Evolutionary conservation across 2,329 filamentous ascomycete species (phyloP).

Genomic region (Colletotrichum sp.): DNA sequence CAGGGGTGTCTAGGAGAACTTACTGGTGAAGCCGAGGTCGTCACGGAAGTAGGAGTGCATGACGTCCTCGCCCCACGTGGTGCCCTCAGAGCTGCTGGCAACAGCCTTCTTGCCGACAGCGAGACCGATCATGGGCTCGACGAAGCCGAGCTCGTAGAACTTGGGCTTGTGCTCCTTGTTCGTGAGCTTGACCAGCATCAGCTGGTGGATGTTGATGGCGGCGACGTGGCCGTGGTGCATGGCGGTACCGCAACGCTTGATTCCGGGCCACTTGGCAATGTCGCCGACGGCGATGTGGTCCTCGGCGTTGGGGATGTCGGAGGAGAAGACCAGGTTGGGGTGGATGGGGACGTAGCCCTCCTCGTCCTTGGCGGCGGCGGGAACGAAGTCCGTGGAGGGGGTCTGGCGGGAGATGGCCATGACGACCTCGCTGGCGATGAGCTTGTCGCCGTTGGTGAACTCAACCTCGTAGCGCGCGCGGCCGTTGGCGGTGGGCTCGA

Average conservation of each 20-base stretch:
- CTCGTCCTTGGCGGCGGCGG: slow-evolving; percentile 59
- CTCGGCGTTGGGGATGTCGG: slow-evolving; percentile 58
- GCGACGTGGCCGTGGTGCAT: slow-evolving; percentile 75
- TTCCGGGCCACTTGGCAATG: slow-evolving; percentile 73
- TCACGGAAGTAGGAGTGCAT: slow-evolving; percentile 69
- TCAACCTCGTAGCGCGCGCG: slow-evolving; percentile 51
- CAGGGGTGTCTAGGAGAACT: slow-evolving; percentile 35
- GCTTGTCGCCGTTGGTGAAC: slow-evolving; percentile 63
- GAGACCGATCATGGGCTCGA: slow-evolving; percentile 72
- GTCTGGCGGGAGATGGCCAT: slow-evolving; percentile 70
- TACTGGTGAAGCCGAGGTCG: slow-evolving; percentile 69
- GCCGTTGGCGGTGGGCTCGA: slow-evolving; percentile 44
- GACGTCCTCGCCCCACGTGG: slow-evolving; percentile 65
- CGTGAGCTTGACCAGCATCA: slow-evolving; percentile 51
- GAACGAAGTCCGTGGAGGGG: slow-evolving; percentile 69
- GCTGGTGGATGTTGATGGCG: slow-evolving; percentile 71
- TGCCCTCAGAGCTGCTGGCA: slow-evolving; percentile 64
- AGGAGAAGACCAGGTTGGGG: slow-evolving; percentile 58
- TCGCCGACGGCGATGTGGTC: slow-evolving; percentile 75
- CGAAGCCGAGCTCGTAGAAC: slow-evolving; percentile 54
- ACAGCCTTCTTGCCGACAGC: slow-evolving; percentile 75
- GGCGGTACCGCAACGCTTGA: slow-evolving; percentile 79
- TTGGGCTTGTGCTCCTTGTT: slow-evolving; percentile 39
- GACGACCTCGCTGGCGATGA: slow-evolving; percentile 69
- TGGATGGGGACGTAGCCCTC: slow-evolving; percentile 71